phyloP scores from a whole-genome alignment of 1,284 basidiomycete genomes.

The Cutaneotrichosporon curvatum region DNA sequence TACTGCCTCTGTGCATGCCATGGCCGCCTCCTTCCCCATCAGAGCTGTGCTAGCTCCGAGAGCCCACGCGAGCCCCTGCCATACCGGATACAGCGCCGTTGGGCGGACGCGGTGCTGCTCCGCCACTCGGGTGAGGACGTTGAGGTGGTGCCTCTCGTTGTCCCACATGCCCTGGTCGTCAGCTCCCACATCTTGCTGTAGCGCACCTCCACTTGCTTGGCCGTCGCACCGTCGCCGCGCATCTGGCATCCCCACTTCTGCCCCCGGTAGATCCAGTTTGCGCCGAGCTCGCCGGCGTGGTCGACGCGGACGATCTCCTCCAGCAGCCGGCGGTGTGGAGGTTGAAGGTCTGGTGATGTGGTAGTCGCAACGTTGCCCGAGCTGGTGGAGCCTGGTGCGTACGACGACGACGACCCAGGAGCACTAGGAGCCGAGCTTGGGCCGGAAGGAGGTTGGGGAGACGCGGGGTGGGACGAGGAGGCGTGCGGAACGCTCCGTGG shows the following conservation, averaged over 20 bases:
- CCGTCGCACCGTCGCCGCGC: slow-evolving; percentile 57
- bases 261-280: slow-evolving; percentile 86
- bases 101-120: slow-evolving; percentile 77
- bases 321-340: slow-evolving; percentile 34
- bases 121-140: slow-evolving; percentile 75
- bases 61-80: slow-evolving; percentile 76
- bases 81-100: slow-evolving; percentile 72
- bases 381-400: slow-evolving; percentile 1
- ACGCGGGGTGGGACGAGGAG: too few relatives aligned
- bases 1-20: slow-evolving; percentile 97
- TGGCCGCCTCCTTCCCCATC: slow-evolving; percentile 85
- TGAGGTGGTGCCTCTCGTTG: slow-evolving; percentile 86
- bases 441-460: background rate
- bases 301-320: slow-evolving; percentile 64
- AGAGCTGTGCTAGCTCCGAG: slow-evolving; percentile 78
- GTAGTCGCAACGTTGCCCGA: slow-evolving; percentile 26
- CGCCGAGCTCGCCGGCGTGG: slow-evolving; percentile 86
- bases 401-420: background rate
- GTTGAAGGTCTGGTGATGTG: slow-evolving; percentile 30
- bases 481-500: slow-evolving; percentile 5
- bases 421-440: background rate
- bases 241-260: slow-evolving; percentile 61
- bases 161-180: slow-evolving; percentile 84
- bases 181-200: background rate
- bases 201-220: slow-evolving; percentile 66